Evolutionary conservation across 805 yeast genomes (phyloP).

Genomic region (Starmerella lactis-condensi): DNA sequence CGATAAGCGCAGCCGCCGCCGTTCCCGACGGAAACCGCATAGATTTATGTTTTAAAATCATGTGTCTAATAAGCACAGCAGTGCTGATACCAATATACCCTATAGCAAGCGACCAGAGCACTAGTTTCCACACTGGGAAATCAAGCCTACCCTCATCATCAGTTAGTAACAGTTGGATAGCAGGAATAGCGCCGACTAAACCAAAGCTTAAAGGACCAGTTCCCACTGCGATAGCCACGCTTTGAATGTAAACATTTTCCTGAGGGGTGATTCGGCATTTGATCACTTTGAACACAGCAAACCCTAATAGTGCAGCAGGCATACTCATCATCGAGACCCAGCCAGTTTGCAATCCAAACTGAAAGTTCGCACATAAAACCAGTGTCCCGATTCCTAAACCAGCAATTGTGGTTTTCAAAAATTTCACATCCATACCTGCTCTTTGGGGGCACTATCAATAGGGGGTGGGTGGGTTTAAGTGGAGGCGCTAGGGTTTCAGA

Average conservation of each 20-base stretch:
- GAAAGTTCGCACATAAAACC: slow-evolving; percentile 77
- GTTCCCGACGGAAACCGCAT: slow-evolving; percentile 87
- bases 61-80: slow-evolving; percentile 73
- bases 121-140: slow-evolving; percentile 34
- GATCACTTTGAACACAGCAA: slow-evolving; percentile 54
- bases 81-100: slow-evolving; percentile 92
- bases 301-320: slow-evolving; percentile 80
- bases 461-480: too few species aligned
- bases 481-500: too few species aligned
- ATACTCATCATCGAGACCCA: slow-evolving; percentile 99
- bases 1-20: slow-evolving; percentile 85
- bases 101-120: slow-evolving; percentile 69
- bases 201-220: slow-evolving; percentile 95
- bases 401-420: slow-evolving; percentile 51
- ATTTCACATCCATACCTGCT: slow-evolving; percentile 24
- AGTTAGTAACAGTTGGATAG: slow-evolving; percentile 73
- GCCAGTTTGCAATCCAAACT: slow-evolving; percentile 91
- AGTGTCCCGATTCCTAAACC: slow-evolving; percentile 77
- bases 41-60: slow-evolving; percentile 72
- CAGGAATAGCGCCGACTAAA: slow-evolving; percentile 87
- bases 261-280: slow-evolving; percentile 42
- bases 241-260: slow-evolving; percentile 84
- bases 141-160: slow-evolving; percentile 37
- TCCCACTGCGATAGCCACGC: slow-evolving; percentile 91
- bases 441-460: too few species aligned